Conservation (phyloP, 306 rosid genomes). For the Abrus pulchellus region DNA sequence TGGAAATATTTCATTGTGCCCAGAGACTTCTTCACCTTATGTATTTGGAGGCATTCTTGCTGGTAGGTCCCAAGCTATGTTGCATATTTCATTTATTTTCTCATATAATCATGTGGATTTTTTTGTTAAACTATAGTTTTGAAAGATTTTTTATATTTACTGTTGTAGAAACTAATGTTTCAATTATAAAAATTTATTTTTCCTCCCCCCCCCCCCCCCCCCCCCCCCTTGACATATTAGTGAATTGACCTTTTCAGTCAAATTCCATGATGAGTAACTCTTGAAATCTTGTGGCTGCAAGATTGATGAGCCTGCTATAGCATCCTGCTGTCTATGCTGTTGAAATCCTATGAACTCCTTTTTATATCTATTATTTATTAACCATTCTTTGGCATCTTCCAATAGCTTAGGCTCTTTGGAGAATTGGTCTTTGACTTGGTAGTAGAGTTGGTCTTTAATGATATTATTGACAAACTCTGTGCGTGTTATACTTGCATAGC, state of each 20-base stretch:
- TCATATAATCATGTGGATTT: constrained; percentile 16
- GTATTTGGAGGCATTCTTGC: constrained; percentile 96
- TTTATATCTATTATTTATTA: constrained; percentile 5
- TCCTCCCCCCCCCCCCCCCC: neutral
- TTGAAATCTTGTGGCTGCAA: constrained; percentile 33
- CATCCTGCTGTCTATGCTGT: constrained; percentile 28
- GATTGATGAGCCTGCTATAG: constrained; percentile 40
- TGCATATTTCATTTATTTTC: constrained; percentile 46
- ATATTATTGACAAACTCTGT: constrained; percentile 27
- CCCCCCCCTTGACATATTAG: neutral
- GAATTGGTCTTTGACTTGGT: constrained; percentile 15
- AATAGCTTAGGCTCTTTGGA: constrained; percentile 3
- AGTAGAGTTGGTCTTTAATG: constrained; percentile 3
- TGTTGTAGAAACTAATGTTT: constrained; percentile 9
- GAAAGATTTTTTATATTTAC: constrained; percentile 12
- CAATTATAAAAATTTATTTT: neutral
- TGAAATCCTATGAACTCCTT: constrained; percentile 34
- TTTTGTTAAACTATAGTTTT: neutral
- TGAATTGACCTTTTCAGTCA: constrained; percentile 25
- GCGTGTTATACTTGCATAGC: constrained; percentile 22
- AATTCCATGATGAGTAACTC: constrained; percentile 29
- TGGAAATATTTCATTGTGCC: constrained; percentile 79
- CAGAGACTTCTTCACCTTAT: constrained; percentile 66
- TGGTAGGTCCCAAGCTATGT: constrained; percentile 66
- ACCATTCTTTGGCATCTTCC: neutral